phyloP scores from a whole-genome alignment of 768 basidiomycete species.

The Mycena crocata region DNA sequence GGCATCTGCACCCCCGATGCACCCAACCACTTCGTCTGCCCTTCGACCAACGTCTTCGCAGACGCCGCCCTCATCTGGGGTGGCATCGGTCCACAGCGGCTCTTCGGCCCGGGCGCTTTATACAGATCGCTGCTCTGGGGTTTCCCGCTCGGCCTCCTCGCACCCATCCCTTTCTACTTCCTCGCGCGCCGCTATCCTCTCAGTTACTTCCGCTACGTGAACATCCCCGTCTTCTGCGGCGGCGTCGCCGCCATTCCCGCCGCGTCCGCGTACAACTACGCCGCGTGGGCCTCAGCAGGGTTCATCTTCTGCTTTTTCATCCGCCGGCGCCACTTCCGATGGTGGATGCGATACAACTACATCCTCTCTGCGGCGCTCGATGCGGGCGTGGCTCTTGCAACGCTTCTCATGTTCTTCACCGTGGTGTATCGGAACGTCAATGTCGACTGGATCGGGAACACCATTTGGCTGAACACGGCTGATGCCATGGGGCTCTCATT shows the following conservation, averaged over 20 bases:
- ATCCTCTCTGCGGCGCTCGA: slow-evolving; percentile 80
- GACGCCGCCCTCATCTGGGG: slow-evolving; percentile 86
- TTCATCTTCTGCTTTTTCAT: slow-evolving; percentile 90
- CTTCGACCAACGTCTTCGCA: slow-evolving; percentile 71
- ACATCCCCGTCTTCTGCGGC: slow-evolving; percentile 86
- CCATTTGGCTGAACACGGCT: slow-evolving; percentile 76
- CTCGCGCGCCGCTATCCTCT: slow-evolving; percentile 86
- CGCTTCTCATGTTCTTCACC: slow-evolving; percentile 74
- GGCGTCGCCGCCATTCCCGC: slow-evolving; percentile 83
- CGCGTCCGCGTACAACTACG: slow-evolving; percentile 89
- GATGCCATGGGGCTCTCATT: slow-evolving; percentile 72
- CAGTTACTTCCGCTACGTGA: slow-evolving; percentile 85
- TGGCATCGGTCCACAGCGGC: slow-evolving; percentile 76
- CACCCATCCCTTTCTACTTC: slow-evolving; percentile 86
- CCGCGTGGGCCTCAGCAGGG: slow-evolving; percentile 80
- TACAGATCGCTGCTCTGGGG: slow-evolving; percentile 75
- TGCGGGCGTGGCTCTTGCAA: slow-evolving; percentile 69
- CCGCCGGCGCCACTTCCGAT: slow-evolving; percentile 76
- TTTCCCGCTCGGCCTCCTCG: slow-evolving; percentile 78
- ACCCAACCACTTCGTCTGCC: slow-evolving; percentile 75
- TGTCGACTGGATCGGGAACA: slow-evolving; percentile 86
- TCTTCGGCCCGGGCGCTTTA: slow-evolving; percentile 67
- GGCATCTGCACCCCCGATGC: slow-evolving; percentile 78
- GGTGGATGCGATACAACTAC: slow-evolving; percentile 95
- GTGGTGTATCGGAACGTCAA: slow-evolving; percentile 63